Percentiles rank a stretch among this genome's conserved stretches.
Evolutionary conservation across 2,329 filamentous ascomycete genomes (phyloP).

Genomic region (Pseudocercospora vitis): DNA sequence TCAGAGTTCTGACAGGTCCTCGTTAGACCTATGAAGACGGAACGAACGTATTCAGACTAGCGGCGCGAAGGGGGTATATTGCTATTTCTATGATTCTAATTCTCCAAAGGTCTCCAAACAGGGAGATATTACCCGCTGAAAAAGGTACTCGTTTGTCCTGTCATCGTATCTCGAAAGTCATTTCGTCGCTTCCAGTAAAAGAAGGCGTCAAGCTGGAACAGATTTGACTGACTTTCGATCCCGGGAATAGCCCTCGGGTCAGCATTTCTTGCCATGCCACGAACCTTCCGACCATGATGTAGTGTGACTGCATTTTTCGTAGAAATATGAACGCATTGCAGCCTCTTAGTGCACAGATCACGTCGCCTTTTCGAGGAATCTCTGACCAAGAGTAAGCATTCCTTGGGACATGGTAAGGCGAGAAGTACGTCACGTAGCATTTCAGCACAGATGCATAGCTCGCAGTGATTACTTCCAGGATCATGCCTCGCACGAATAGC

Average conservation of each 20-base stretch:
- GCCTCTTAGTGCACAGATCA: background rate
- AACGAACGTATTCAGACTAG: no score
- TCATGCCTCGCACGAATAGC: background rate
- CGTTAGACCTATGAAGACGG: no score
- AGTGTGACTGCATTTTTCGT: background rate
- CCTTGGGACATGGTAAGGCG: background rate
- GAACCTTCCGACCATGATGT: background rate
- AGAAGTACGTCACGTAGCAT: constrained; percentile 1
- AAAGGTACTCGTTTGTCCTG: background rate
- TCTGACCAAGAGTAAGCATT: background rate
- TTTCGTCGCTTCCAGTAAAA: background rate
- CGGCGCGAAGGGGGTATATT: no score
- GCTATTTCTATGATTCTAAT: no score
- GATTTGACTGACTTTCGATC: background rate
- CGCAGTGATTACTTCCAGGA: background rate
- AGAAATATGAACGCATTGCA: background rate
- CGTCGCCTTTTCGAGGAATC: background rate
- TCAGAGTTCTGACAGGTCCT: no score
- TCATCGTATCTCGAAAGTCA: background rate
- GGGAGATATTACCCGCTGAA: background rate
- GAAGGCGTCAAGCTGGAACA: background rate
- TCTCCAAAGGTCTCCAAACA: background rate
- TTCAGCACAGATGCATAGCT: background rate
- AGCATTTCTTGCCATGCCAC: constrained; percentile 3
- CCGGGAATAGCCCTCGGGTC: background rate